Evolutionary conservation across 1,284 basidiomycete genomes (phyloP).

Genomic region (Puccinia triticina): DNA sequence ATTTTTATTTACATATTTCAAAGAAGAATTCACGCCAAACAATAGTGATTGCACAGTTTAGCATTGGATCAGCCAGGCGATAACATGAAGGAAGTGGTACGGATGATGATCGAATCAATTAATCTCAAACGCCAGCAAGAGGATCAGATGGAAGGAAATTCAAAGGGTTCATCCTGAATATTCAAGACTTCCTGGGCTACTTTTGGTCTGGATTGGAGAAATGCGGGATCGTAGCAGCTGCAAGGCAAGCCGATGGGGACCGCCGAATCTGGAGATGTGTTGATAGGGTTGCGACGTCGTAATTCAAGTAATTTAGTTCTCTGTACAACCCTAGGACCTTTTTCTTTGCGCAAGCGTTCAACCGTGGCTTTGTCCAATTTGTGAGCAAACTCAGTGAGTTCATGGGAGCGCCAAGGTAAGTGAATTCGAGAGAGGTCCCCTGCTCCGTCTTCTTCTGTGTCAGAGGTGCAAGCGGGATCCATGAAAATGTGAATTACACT

Average conservation of each 20-base stretch:
- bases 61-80: background rate
- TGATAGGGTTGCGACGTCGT: background rate
- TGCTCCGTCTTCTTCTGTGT: background rate
- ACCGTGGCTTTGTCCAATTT: background rate
- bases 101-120: slow-evolving; percentile 15
- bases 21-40: background rate
- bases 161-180: background rate
- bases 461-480: slow-evolving; percentile 18
- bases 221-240: slow-evolving; percentile 11
- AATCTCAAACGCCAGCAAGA: background rate
- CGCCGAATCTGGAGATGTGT: background rate
- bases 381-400: slow-evolving; percentile 7
- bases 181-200: slow-evolving; percentile 19
- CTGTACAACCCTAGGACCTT: background rate
- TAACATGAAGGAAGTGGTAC: background rate
- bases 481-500: background rate
- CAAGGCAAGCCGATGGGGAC: slow-evolving; percentile 16
- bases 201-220: background rate
- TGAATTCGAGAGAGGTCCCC: slow-evolving; percentile 3
- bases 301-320: slow-evolving; percentile 9
- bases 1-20: background rate
- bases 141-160: background rate
- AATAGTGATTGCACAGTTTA: background rate
- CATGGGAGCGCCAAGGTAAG: background rate
- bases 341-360: background rate